Evolutionary conservation across 2,329 filamentous ascomycete genomes (phyloP).

Genomic region (Fusarium acutatum): DNA sequence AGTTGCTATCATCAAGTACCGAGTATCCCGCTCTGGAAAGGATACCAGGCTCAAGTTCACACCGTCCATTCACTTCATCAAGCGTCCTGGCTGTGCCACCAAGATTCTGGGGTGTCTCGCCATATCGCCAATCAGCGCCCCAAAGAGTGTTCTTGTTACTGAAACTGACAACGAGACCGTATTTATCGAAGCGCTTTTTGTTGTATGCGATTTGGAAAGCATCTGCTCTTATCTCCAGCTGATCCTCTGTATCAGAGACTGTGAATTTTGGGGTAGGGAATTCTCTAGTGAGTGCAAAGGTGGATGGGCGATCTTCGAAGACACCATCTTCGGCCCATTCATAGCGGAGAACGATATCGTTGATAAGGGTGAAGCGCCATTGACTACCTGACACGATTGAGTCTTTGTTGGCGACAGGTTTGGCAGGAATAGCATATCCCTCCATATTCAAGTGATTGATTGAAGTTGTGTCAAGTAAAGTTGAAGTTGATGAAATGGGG

Average conservation of each 20-base stretch:
- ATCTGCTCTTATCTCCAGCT: slow-evolving; percentile 64
- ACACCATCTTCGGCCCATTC: slow-evolving; percentile 68
- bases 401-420: slow-evolving; percentile 27
- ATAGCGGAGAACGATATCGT: slow-evolving; percentile 64
- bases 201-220: slow-evolving; percentile 66
- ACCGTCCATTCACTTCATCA: slow-evolving; percentile 61
- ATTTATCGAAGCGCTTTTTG: slow-evolving; percentile 61
- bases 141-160: slow-evolving; percentile 52
- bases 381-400: slow-evolving; percentile 39
- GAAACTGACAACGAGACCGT: slow-evolving; percentile 57
- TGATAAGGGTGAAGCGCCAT: slow-evolving; percentile 69
- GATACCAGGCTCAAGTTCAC: slow-evolving; percentile 59
- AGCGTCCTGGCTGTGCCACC: slow-evolving; percentile 63
- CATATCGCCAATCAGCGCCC: slow-evolving; percentile 56
- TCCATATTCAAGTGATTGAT: slow-evolving; percentile 25
- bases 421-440: slow-evolving; percentile 25
- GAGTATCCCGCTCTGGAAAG: slow-evolving; percentile 61
- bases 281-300: slow-evolving; percentile 65
- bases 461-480: not conserved
- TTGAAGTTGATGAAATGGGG: not conserved
- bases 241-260: slow-evolving; percentile 54
- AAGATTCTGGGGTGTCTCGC: slow-evolving; percentile 51
- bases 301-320: slow-evolving; percentile 70
- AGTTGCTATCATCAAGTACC: slow-evolving; percentile 61
- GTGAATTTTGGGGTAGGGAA: slow-evolving; percentile 56